Evolutionary conservation across 495 filamentous ascomycete species (phyloP), one percentile per base, ranked within the genome.

Genomic region (Astrothelium subdiscretum): DNA sequence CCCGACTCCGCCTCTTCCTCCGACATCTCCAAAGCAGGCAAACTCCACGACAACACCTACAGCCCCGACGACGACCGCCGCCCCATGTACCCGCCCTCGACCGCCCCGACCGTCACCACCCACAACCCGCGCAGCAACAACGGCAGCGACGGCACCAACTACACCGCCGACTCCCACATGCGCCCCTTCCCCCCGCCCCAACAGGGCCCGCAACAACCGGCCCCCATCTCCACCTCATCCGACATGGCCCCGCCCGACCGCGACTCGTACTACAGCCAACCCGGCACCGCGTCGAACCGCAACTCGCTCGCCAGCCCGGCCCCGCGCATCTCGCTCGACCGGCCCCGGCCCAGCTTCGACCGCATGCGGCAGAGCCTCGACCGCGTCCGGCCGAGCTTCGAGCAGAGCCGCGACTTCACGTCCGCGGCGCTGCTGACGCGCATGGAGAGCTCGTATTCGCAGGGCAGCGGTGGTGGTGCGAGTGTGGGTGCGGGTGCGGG

Each of bases 141-240:
- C 67, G 90, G 90, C 61, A 96, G 91, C 74, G 91, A 96, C 74
- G 91, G 91, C 31, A 96, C 92, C 15, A 92, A 91, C 61, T 95
- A 94, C 70, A 95, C 90, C 13, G 81, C 84, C 43, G 81, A 84
- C 73, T 65, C 62, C 61, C 59, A 66, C 73, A 62, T 64, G 38
- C 52, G 62, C 20, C 59, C 62, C 6, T 65, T 65, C 52, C 65
- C 66, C 32, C 58, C 52, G 13, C 27, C 20, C 60, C n/a, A 61
- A 15, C 38, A 18, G 13, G 79, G 60, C 84, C 74, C 66, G 73
- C 59, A 67, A 76, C 42, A 10, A 10, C 62, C 63, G 63, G 11
- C 67, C 66, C 65, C 51, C 70, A 58, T 48, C 66, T 61, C 42
- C 44, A 62, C 24, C 43, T 66, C 31, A 66, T 38, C 35, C 35